Evolutionary conservation across 441 rosid species (phyloP).

Genomic region (Erysimum cheiri): DNA sequence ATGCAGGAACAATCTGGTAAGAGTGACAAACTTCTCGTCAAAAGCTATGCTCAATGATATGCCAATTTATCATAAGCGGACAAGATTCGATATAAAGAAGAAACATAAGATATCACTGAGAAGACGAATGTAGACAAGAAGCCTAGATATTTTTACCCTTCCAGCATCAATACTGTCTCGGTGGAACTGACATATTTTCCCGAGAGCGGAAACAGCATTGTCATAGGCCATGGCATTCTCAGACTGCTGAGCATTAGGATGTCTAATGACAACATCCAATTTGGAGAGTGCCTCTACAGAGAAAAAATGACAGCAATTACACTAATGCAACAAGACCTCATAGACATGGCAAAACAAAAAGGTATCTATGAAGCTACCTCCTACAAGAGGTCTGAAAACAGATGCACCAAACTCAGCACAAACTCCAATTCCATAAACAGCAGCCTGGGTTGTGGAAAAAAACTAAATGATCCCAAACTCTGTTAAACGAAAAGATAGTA

Average conservation of each 20-base stretch:
- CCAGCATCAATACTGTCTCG: conserved; percentile 58
- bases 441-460: conserved; percentile 52
- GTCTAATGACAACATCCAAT: conserved; percentile 53
- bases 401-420: conserved; percentile 74
- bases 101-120: background rate
- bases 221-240: conserved; percentile 67
- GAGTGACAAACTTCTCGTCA: background rate
- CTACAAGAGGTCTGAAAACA: conserved; percentile 56
- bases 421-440: conserved; percentile 68
- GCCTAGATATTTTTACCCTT: conserved; percentile 46
- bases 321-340: conserved; percentile 12
- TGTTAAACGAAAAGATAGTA: conserved; percentile 12
- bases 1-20: conserved; percentile 58
- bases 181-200: conserved; percentile 68
- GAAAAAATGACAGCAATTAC: conserved; percentile 1
- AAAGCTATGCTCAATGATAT: background rate
- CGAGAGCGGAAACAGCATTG: conserved; percentile 71
- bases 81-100: background rate
- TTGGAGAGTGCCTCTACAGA: conserved; percentile 63
- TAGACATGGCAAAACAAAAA: conserved; percentile 5
- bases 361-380: conserved; percentile 49
- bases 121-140: conserved; percentile 3
- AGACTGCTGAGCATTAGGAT: conserved; percentile 55
- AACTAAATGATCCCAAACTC: conserved; percentile 1
- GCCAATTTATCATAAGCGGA: background rate